Evolutionary conservation across 129 eudicot species (phyloP).

Genomic region (Deinandra increscens): DNA sequence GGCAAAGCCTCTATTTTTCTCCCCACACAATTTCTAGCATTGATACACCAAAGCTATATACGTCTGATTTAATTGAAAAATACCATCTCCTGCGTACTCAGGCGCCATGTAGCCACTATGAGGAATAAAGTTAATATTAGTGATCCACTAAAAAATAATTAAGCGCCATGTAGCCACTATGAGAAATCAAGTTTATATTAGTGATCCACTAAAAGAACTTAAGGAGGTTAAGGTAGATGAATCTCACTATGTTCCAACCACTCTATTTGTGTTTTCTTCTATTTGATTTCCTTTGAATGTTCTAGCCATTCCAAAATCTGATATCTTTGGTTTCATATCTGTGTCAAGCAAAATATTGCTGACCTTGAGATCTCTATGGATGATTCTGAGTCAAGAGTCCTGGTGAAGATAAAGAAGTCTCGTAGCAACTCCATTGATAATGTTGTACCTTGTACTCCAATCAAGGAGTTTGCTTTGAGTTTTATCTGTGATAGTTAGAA

Average conservation of each 20-base stretch:
- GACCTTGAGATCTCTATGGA: slow-evolving; percentile 17
- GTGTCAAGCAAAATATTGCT: slow-evolving; percentile 10
- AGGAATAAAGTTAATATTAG: no score
- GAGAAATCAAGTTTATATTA: no score
- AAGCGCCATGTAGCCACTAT: no score
- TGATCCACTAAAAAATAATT: no score
- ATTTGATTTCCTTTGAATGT: not conserved
- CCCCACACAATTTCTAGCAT: slow-evolving; percentile 35
- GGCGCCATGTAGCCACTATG: no score
- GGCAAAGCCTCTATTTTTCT: slow-evolving; percentile 39
- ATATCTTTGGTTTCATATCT: slow-evolving; percentile 15
- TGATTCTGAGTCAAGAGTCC: slow-evolving; percentile 34
- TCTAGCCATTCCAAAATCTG: slow-evolving; percentile 21
- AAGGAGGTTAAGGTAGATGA: no score
- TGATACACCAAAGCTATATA: slow-evolving; percentile 27
- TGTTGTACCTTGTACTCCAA: slow-evolving; percentile 28
- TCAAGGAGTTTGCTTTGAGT: slow-evolving; percentile 26
- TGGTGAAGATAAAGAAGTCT: slow-evolving; percentile 43
- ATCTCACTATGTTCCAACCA: slow-evolving; percentile 41
- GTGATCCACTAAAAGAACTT: no score
- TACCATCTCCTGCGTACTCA: slow-evolving; percentile 8
- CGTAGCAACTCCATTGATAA: slow-evolving; percentile 37
- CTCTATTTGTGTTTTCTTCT: slow-evolving; percentile 5
- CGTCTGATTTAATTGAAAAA: no score
- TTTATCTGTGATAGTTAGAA: slow-evolving; percentile 7